Percentiles rank a stretch among this genome's conserved stretches.
Evolutionary conservation across 2,329 filamentous ascomycete genomes (phyloP).

Genomic region (Cadophora luteo-olivacea): DNA sequence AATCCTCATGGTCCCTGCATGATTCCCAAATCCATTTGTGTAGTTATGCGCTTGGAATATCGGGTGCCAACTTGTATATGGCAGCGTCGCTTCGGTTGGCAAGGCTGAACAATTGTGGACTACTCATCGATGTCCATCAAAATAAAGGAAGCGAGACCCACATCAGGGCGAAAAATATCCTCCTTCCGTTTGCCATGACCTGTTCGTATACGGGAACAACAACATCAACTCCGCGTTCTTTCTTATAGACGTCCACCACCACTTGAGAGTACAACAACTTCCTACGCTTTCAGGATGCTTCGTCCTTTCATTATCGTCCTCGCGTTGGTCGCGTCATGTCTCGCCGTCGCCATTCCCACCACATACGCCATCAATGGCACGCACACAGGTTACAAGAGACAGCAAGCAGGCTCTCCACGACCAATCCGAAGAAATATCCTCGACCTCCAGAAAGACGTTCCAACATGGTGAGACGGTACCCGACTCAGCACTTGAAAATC

Average conservation of each 20-base stretch:
- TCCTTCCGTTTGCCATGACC: slow-evolving; percentile 6
- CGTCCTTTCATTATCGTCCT: slow-evolving; percentile 1
- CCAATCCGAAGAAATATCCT: slow-evolving; percentile 37
- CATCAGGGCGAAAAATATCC: background rate
- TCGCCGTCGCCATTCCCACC: slow-evolving; percentile 8
- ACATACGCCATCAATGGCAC: slow-evolving; percentile 29
- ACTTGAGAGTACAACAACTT: background rate
- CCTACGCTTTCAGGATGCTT: slow-evolving; percentile 13
- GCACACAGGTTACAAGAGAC: slow-evolving; percentile 31
- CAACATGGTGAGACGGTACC: slow-evolving; percentile 26
- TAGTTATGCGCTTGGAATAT: slow-evolving; percentile 15
- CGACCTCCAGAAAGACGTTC: slow-evolving; percentile 34
- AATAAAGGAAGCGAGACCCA: slow-evolving; percentile 10
- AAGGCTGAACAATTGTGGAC: slow-evolving; percentile 15
- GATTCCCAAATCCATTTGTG: background rate
- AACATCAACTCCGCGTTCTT: background rate
- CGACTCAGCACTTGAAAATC: background rate
- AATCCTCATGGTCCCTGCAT: slow-evolving; percentile 16
- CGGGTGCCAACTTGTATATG: background rate
- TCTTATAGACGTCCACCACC: background rate
- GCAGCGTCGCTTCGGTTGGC: slow-evolving; percentile 15
- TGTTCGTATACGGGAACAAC: background rate
- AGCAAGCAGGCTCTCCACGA: slow-evolving; percentile 27
- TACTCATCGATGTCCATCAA: background rate
- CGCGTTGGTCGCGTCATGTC: slow-evolving; percentile 9